Percentiles rank a stretch among this genome's conserved stretches.
Conservation (phyloP, 805 yeast genomes). For the Priceomyces carsonii region DNA sequence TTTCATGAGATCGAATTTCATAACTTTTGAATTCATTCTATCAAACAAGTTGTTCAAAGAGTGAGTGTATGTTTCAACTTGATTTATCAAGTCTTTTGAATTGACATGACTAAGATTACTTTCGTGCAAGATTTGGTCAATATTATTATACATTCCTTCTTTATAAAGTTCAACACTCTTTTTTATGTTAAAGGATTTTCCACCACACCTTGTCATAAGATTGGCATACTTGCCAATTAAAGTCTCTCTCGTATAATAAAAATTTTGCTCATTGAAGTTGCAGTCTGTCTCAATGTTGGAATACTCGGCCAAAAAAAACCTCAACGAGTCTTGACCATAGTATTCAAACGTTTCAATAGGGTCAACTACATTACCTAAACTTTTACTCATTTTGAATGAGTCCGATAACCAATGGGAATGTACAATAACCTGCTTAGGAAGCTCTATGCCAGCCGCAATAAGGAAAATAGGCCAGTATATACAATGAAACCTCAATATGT, state of each 20-base stretch:
- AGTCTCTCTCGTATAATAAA: slow-evolving; percentile 56
- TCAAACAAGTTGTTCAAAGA: slow-evolving; percentile 35
- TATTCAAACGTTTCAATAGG: slow-evolving; percentile 64
- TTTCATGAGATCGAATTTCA: slow-evolving; percentile 50
- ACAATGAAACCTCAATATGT: slow-evolving; percentile 84
- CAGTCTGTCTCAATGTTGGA: slow-evolving; percentile 77
- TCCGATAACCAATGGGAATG: slow-evolving; percentile 94
- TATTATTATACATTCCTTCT: slow-evolving; percentile 19
- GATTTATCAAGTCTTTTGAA: slow-evolving; percentile 14
- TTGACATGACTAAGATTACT: slow-evolving; percentile 5
- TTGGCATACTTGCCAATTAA: slow-evolving; percentile 85
- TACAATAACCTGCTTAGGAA: slow-evolving; percentile 77
- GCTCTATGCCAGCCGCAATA: slow-evolving; percentile 72
- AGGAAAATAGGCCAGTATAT: slow-evolving; percentile 93
- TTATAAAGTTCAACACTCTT: slow-evolving; percentile 38
- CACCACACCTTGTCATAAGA: slow-evolving; percentile 70
- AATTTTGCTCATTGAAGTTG: slow-evolving; percentile 65
- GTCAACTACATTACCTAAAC: slow-evolving; percentile 91
- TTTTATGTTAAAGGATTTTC: slow-evolving; percentile 60
- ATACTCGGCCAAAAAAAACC: slow-evolving; percentile 76
- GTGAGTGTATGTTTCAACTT: slow-evolving; percentile 22
- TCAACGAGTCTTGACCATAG: slow-evolving; percentile 71
- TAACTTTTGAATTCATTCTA: slow-evolving; percentile 45
- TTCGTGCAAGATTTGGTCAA: slow-evolving; percentile 16
- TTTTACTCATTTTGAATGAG: slow-evolving; percentile 92